Conservation (phyloP, 140 eudicot genomes). For the Erigeron philadelphicus region DNA sequence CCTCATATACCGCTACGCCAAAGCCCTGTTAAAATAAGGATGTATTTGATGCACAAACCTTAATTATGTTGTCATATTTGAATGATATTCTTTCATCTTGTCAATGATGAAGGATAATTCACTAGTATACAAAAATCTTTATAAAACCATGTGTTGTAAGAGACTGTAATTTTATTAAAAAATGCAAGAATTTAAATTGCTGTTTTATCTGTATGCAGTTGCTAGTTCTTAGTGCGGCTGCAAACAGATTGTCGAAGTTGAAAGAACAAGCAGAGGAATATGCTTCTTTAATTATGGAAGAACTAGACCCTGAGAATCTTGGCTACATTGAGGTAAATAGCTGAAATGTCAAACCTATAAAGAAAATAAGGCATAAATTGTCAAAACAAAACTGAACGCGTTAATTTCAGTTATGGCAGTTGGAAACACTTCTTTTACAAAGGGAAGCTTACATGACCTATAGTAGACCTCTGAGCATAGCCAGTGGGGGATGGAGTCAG, state of each 20-base stretch:
- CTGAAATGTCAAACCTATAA: neutral
- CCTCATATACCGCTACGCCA: too few species aligned
- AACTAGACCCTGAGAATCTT: slow-evolving; percentile 79
- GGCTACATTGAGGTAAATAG: slow-evolving; percentile 87
- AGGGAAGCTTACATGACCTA: slow-evolving; percentile 79
- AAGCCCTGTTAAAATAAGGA: too few species aligned
- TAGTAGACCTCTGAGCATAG: slow-evolving; percentile 72
- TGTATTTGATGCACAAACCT: too few species aligned
- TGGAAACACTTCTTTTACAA: slow-evolving; percentile 86
- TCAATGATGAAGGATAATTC: too few species aligned
- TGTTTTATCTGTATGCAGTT: slow-evolving; percentile 42
- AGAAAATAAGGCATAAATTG: neutral
- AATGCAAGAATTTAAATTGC: neutral
- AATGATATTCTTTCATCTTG: too few species aligned
- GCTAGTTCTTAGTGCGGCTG: slow-evolving; percentile 86
- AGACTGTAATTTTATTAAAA: too few species aligned
- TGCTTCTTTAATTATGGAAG: slow-evolving; percentile 94
- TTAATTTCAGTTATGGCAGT: slow-evolving; percentile 81
- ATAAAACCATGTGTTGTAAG: too few species aligned
- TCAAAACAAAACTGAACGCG: neutral
- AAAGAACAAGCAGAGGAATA: slow-evolving; percentile 90
- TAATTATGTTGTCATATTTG: too few species aligned
- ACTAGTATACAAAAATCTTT: too few species aligned
- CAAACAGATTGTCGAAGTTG: slow-evolving; percentile 71
- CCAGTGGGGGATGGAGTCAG: slow-evolving; percentile 82